Percentiles rank a stretch among this genome's conserved stretches.
Evolutionary conservation across 2,329 filamentous ascomycete species (phyloP).

Genomic region (Trichoderma sp.): DNA sequence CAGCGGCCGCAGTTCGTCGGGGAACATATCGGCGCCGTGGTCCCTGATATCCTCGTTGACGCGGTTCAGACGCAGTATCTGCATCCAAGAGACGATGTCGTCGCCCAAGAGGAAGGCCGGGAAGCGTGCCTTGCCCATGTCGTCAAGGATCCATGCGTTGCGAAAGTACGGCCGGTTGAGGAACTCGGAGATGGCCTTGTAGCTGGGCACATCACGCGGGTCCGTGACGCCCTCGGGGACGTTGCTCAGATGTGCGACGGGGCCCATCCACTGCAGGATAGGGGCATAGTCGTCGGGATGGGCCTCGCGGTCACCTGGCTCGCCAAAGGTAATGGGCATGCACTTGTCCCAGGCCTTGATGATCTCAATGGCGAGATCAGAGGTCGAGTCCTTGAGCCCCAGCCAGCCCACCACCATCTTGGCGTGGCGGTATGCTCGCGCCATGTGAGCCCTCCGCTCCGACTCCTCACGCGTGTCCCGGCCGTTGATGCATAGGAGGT

Average conservation of each 20-base stretch:
- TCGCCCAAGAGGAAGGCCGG: conserved; percentile 34
- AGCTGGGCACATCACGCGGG: conserved; percentile 26
- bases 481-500: conserved; percentile 31
- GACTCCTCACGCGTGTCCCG: conserved; percentile 29
- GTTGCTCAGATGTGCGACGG: conserved; percentile 27
- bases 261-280: conserved; percentile 30
- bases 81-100: conserved; percentile 36
- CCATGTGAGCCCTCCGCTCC: conserved; percentile 30
- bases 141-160: conserved; percentile 37
- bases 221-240: conserved; percentile 24
- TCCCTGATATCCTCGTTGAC: conserved; percentile 37
- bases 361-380: conserved; percentile 27
- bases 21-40: conserved; percentile 31
- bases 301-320: conserved; percentile 32
- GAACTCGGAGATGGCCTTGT: conserved; percentile 29
- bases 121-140: conserved; percentile 34
- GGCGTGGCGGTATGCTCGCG: conserved; percentile 30
- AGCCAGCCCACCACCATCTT: conserved; percentile 35
- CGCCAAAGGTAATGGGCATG: conserved; percentile 33
- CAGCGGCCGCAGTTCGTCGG: conserved; percentile 23
- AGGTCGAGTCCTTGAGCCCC: conserved; percentile 30
- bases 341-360: conserved; percentile 30
- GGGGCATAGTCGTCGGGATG: conserved; percentile 37
- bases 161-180: conserved; percentile 34
- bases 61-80: conserved; percentile 34